These are phyloP conservation scores for Ascochyta fabae DNA, from an alignment of 2,329 filamentous ascomycete genomes.

Conservation along the genomic window DNA sequence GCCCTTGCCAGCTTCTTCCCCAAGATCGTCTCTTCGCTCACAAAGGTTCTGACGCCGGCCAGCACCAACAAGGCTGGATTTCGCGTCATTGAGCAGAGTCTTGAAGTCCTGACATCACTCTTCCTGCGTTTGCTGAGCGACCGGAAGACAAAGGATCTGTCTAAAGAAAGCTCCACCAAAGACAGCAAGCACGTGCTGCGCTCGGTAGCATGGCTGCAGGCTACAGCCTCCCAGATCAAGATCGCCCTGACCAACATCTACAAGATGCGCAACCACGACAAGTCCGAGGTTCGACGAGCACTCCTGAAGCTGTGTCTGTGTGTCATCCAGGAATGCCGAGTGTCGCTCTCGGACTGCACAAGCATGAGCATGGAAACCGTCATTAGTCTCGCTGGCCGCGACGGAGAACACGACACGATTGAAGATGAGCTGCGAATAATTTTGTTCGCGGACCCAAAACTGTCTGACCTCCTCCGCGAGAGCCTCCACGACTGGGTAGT, in stretches of 20 bases:
- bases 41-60: constrained; percentile 74
- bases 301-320: constrained; percentile 75
- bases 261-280: constrained; percentile 74
- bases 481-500: constrained; percentile 82
- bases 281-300: constrained; percentile 70
- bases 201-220: constrained; percentile 73
- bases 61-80: constrained; percentile 65
- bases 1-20: constrained; percentile 86
- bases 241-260: constrained; percentile 79
- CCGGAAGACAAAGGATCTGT: constrained; percentile 40
- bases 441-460: constrained; percentile 65
- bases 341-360: constrained; percentile 72
- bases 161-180: constrained; percentile 19
- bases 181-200: constrained; percentile 45
- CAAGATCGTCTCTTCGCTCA: constrained; percentile 81
- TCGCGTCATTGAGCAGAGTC: constrained; percentile 67
- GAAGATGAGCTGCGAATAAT: constrained; percentile 63
- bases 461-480: constrained; percentile 70
- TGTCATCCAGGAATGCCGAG: constrained; percentile 79
- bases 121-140: constrained; percentile 58
- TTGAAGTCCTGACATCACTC: constrained; percentile 63
- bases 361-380: constrained; percentile 81
- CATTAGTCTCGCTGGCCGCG: constrained; percentile 65
- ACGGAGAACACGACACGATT: constrained; percentile 54
- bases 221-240: constrained; percentile 81